These are phyloP conservation scores for Botrytis tulipae DNA, from an alignment of 2,329 filamentous ascomycete species.

Conservation along the genomic window DNA sequence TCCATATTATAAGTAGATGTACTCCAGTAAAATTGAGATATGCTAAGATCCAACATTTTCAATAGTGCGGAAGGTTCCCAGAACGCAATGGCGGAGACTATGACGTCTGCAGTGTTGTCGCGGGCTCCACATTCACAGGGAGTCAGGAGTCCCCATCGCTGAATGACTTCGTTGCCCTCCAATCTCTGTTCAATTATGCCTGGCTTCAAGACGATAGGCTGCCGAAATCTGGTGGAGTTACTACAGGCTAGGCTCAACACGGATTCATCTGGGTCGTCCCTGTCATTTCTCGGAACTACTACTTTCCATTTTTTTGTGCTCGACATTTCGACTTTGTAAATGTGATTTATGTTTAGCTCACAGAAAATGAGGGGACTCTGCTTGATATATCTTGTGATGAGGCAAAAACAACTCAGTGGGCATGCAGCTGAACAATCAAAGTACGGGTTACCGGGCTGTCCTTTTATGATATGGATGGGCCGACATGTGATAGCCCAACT, in stretches of 20 bases:
- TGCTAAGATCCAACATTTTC: not conserved
- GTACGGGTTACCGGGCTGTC: not conserved
- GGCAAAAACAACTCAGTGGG: too few species aligned
- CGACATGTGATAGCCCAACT: not conserved
- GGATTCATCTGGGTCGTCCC: not conserved
- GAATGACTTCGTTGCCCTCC: not conserved
- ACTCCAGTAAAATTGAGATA: not conserved
- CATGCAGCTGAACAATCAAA: too few species aligned
- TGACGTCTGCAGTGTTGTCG: not conserved
- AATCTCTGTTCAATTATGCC: accelerated
- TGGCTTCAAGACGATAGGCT: not conserved
- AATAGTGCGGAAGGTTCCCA: not conserved
- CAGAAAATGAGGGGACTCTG: not conserved
- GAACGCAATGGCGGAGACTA: not conserved
- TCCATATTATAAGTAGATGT: not conserved
- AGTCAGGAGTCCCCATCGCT: not conserved
- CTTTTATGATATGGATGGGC: not conserved
- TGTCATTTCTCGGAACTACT: accelerated
- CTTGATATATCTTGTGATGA: not conserved
- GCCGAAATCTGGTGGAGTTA: not conserved
- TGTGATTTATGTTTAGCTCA: not conserved
- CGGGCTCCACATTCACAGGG: not conserved
- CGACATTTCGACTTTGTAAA: not conserved
- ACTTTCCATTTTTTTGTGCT: not conserved
- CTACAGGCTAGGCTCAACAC: not conserved